A percentile compares a stretch with the other conserved stretches of the same genome.
These are phyloP conservation scores for Termitomyces sp. DNA, from an alignment of 768 basidiomycete species.

Conservation along the genomic window DNA sequence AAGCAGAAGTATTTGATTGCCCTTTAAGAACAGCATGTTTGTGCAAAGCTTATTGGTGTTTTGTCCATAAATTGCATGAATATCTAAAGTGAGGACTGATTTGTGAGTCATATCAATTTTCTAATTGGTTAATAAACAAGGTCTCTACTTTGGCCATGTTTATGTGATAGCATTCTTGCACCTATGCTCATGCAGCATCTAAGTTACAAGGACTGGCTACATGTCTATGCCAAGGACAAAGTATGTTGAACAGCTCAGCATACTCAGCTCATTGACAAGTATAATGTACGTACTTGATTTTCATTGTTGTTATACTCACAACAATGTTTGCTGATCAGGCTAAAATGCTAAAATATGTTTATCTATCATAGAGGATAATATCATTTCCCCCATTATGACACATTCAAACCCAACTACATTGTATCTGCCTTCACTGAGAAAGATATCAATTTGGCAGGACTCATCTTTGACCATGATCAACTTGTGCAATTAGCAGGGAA, in stretches of 20 bases:
- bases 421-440: no score
- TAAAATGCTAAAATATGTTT: no score
- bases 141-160: neutral
- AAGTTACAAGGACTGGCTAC: constrained; percentile 17
- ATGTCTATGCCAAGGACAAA: constrained; percentile 16
- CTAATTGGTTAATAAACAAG: no score
- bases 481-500: no score
- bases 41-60: constrained; percentile 16
- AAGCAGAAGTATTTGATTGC: constrained; percentile 17
- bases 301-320: no score
- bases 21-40: constrained; percentile 18
- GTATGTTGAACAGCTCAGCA: neutral
- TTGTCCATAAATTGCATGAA: constrained; percentile 1
- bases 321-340: no score
- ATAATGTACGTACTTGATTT: constrained; percentile 10
- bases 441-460: no score
- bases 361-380: no score
- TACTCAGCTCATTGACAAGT: constrained; percentile 11
- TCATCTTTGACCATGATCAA: no score
- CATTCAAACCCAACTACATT: no score
- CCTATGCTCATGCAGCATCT: constrained; percentile 2
- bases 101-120: no score
- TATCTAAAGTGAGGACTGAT: constrained; percentile 8
- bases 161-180: neutral
- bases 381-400: no score